These are phyloP conservation scores for Kurtzmaniella fragi DNA, from an alignment of 805 yeast genomes.

Conservation along the genomic window DNA sequence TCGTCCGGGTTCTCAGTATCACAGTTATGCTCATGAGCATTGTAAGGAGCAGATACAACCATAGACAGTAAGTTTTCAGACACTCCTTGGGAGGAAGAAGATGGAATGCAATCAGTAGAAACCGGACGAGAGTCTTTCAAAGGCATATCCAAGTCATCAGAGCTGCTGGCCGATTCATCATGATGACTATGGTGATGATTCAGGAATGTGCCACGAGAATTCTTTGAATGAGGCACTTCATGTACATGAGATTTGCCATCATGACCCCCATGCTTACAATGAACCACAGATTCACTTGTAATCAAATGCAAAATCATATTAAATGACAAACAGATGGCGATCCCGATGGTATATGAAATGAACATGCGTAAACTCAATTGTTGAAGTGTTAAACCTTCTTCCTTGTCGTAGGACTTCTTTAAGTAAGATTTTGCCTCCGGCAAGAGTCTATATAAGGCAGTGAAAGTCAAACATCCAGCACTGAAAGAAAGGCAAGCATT, in stretches of 20 bases:
- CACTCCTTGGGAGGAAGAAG: no score
- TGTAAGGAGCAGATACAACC: background rate
- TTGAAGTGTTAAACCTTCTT: background rate
- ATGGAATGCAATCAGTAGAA: no score
- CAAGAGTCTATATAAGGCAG: slow-evolving; percentile 71
- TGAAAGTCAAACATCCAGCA: slow-evolving; percentile 77
- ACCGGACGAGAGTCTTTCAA: no score
- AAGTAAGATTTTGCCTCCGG: slow-evolving; percentile 60
- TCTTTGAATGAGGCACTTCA: slow-evolving; percentile 11
- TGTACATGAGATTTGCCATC: slow-evolving; percentile 13
- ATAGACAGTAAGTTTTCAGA: no score
- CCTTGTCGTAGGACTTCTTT: slow-evolving; percentile 11
- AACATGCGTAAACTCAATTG: slow-evolving; percentile 35
- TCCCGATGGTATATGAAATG: slow-evolving; percentile 53
- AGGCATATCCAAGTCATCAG: no score
- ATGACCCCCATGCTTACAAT: slow-evolving; percentile 65
- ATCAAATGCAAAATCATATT: slow-evolving; percentile 65
- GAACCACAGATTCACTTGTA: slow-evolving; percentile 80
- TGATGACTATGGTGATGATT: slow-evolving; percentile 6
- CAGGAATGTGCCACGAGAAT: slow-evolving; percentile 3
- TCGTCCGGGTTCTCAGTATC: slow-evolving; percentile 19
- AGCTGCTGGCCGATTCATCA: no score
- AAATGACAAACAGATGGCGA: slow-evolving; percentile 50
- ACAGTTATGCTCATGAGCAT: slow-evolving; percentile 3
- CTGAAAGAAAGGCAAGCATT: slow-evolving; percentile 72